phyloP scores from a whole-genome alignment of 768 basidiomycete genomes.

The Fibroporia radiculosa region DNA sequence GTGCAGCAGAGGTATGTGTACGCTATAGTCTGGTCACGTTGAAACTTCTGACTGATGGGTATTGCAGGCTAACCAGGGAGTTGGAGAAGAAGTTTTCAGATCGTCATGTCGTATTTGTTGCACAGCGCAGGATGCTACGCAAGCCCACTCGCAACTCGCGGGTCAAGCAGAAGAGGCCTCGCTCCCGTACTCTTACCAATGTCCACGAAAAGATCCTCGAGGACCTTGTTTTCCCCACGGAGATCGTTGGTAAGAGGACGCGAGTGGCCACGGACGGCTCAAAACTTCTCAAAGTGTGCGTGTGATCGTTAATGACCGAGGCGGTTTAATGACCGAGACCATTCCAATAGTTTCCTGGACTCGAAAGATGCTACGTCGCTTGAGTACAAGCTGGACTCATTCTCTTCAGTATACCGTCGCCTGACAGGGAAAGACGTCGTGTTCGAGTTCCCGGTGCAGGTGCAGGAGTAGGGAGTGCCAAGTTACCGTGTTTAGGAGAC shows the following conservation, averaged over 20 bases:
- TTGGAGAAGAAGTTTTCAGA: constrained; percentile 99
- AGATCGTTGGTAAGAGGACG: constrained; percentile 98
- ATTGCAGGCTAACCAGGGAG: constrained; percentile 84
- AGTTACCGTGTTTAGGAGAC: constrained; percentile 24
- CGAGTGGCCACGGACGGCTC: constrained; percentile 90
- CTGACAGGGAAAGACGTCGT: constrained; percentile 96
- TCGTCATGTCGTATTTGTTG: constrained; percentile 97
- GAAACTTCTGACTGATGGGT: constrained; percentile 4
- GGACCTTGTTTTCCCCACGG: constrained; percentile 97
- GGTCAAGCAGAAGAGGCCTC: constrained; percentile 93
- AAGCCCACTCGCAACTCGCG: constrained; percentile 93
- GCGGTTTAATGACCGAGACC: constrained; percentile 5
- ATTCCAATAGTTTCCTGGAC: constrained; percentile 75
- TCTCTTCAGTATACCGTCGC: constrained; percentile 93
- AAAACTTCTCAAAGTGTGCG: constrained; percentile 96
- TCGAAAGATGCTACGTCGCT: constrained; percentile 95
- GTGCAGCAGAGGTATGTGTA: constrained; percentile 80
- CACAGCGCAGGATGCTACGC: constrained; percentile 96
- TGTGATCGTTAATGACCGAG: constrained; percentile 16
- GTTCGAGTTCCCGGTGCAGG: constrained; percentile 82
- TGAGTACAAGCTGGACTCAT: constrained; percentile 99
- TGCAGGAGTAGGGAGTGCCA: constrained; percentile 50
- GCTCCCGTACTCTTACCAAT: constrained; percentile 91
- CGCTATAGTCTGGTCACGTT: background rate
- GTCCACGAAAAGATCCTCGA: constrained; percentile 99